Evolutionary conservation across 495 filamentous ascomycete species (phyloP).

Genomic region (Beverwykella pulmonaria): DNA sequence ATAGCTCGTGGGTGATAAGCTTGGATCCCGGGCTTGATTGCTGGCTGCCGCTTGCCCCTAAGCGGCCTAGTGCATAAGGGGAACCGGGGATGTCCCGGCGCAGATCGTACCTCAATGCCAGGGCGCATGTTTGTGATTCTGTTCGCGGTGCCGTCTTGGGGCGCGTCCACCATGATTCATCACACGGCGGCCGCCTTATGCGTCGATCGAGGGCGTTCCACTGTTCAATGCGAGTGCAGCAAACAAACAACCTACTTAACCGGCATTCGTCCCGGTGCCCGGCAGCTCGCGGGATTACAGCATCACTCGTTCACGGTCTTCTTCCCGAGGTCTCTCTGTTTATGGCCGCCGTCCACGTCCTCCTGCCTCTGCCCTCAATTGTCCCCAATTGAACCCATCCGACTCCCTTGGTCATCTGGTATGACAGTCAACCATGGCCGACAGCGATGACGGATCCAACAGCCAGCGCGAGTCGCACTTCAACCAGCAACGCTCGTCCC

Average conservation of each 20-base stretch:
- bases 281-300: background rate
- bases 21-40: background rate
- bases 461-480: slow-evolving; percentile 30
- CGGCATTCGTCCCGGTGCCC: background rate
- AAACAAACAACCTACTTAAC: background rate
- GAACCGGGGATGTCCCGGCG: background rate
- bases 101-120: background rate
- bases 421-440: slow-evolving; percentile 16
- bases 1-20: background rate
- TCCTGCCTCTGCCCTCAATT: too few species aligned
- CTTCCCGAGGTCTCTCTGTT: too few species aligned
- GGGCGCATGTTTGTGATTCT: background rate
- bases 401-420: background rate
- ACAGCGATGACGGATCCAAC: slow-evolving; percentile 27
- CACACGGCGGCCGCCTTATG: slow-evolving; percentile 13
- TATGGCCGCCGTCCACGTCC: too few species aligned
- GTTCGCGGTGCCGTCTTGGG: background rate
- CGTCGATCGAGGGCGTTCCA: background rate
- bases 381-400: too few species aligned
- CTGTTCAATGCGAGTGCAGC: background rate
- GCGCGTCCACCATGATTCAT: slow-evolving; percentile 4
- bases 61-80: slow-evolving; percentile 10
- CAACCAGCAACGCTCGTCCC: slow-evolving; percentile 36
- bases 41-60: background rate
- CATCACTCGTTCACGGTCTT: background rate